phyloP scores from a whole-genome alignment of 2,329 filamentous ascomycete genomes.

The Apiospora pterosperma region DNA sequence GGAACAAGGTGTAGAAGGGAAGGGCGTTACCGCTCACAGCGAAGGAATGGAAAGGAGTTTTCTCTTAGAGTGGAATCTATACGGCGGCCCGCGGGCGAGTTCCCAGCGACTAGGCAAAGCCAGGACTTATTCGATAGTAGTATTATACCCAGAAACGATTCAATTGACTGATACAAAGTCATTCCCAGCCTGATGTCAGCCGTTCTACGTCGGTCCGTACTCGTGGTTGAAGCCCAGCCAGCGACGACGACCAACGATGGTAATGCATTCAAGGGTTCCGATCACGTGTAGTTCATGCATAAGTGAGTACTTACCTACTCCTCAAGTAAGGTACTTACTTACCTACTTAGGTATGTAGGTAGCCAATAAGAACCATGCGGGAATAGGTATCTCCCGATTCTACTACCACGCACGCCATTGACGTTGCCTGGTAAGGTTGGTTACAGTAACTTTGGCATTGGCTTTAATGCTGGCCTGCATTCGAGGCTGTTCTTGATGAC shows the following conservation, averaged over 20 bases:
- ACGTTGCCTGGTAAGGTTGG: no score
- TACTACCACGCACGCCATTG: no score
- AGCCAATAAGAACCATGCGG: no score
- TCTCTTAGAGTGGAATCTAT: background rate
- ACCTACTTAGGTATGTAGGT: no score
- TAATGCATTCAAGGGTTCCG: no score
- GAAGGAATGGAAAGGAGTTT: background rate
- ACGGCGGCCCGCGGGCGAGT: background rate
- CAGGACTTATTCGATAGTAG: background rate
- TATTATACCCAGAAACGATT: conserved; percentile 1
- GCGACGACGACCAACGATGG: no score
- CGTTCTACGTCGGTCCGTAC: background rate
- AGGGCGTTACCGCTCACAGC: background rate
- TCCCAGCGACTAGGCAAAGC: background rate
- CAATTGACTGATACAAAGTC: background rate
- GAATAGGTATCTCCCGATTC: no score
- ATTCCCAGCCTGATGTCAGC: background rate
- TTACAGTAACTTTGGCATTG: no score
- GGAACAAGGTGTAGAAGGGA: background rate
- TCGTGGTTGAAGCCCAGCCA: background rate
- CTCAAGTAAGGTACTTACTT: no score
- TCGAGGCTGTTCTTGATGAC: background rate
- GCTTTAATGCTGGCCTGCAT: no score
- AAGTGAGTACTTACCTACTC: no score
- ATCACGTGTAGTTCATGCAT: no score